Base-by-base conservation (phyloP, 129 eudicot genomes). In the Lactuca saligna region DNA sequence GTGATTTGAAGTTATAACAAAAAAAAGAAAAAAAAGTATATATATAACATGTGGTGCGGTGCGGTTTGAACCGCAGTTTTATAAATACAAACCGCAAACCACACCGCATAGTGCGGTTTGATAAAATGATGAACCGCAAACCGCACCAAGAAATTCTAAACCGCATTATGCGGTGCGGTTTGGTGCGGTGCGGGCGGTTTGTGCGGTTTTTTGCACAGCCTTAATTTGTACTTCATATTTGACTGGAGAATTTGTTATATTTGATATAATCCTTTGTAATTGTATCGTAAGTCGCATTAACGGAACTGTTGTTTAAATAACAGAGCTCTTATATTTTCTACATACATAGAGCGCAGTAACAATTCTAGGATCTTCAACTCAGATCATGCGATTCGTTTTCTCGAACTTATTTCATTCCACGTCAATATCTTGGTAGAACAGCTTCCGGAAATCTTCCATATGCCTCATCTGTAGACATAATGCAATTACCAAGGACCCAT, bases 401-500 rank as follows among this genome's bases (percentile, higher is more conserved):
- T 42, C 3, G 49, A 42, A 8, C 13, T 12, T 46, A 46, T 11
- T n/a, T 46, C 51, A 46, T 46, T 46, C 51, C n/a, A 42, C 56
- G 46, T 75, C 78, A 15, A 71, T 78, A 63, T 71, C 73, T 20
- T 78, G 73, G 38, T 78, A 78, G 44, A 78, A 78, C 57, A 63
- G 3, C 72, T 57, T 71, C 68, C 65, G 33, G 25, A 78, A 78
- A 20, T 78, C 78, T 42, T 78, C 77, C 68, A 71, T 71, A 78
- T 78, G 68, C 68, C 57, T 70, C 46, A 15, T 31, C 5, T 78
- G 77, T 55, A 78, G 58, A 63, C 82, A 78, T n/a, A 78, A 57
- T 34, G 78, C 78, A 49, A 78, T 73, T 58, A 78, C 72, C 38
- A 78, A 15, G 6, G 82, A 78, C 31, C 78, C 78, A 71, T 78